Percentiles rank a stretch among this genome's conserved stretches.
Evolutionary conservation across 371 early-diverging fungal genomes (phyloP).

Genomic region (Mucor lusitanicus): DNA sequence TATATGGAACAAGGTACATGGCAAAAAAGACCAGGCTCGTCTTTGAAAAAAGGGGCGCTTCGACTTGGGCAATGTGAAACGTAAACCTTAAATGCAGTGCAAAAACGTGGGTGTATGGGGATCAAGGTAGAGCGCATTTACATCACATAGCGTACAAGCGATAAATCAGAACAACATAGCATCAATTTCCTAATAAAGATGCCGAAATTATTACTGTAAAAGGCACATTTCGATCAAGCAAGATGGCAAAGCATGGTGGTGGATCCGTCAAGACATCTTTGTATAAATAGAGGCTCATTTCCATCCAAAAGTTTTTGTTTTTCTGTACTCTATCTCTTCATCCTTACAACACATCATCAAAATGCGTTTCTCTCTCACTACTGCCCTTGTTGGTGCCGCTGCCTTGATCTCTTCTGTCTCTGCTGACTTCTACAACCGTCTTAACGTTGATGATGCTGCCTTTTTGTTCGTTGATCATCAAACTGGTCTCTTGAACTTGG

Average conservation of each 20-base stretch:
- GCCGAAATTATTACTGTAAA: background rate
- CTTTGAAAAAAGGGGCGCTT: background rate
- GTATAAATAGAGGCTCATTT: background rate
- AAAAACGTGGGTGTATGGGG: background rate
- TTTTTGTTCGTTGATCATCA: constrained; percentile 35
- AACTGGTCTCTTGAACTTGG: constrained; percentile 30
- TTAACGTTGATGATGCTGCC: constrained; percentile 20
- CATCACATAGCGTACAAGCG: background rate
- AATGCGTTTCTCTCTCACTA: constrained; percentile 23
- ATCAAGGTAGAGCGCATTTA: background rate
- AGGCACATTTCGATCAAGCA: background rate
- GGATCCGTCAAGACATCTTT: no score
- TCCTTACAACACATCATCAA: background rate
- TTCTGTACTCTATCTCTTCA: background rate
- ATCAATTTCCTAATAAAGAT: background rate
- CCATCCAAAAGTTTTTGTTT: background rate
- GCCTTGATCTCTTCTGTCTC: constrained; percentile 15
- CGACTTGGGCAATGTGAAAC: background rate
- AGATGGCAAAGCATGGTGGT: background rate
- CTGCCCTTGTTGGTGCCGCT: constrained; percentile 19
- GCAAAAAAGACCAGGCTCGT: background rate
- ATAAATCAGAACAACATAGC: background rate
- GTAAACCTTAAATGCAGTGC: background rate
- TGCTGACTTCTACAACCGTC: constrained; percentile 25
- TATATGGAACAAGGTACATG: background rate